Base-by-base conservation (phyloP, 2,329 filamentous ascomycete genomes). In the Xylaria sp. region DNA sequence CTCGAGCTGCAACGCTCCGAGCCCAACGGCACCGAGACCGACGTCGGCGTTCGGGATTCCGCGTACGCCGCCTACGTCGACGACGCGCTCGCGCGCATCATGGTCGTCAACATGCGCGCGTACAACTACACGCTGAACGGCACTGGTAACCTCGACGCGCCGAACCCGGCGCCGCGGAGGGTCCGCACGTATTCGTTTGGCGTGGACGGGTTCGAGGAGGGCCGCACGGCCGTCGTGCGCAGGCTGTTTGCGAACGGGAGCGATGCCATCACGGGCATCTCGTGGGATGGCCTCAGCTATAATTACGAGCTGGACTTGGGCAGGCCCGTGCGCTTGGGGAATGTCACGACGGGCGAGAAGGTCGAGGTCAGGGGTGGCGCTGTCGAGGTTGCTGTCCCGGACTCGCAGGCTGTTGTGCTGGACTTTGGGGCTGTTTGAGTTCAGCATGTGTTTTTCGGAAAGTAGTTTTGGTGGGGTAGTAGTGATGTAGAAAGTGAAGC, bases 261-360 rank as follows among this genome's bases (percentile, higher is more conserved):
- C 68, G 87, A 90, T 77, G 87, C 88, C 9, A 83, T 89, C 25
- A 85, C 84, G 0, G 88, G 87, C 0, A 84, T 90, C 49, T 85
- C 86, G 0, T 90, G 84, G 79, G 86, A 90, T 74, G 88, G 87
- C 1, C 82, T 79, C 73, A 90, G 85, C 68, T 91, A 88, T 69
- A 87, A 90, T 71, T 84, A 84, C 65, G 87, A 90, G 75, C 76
- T 90, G 56, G 81, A 84, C 11, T 70, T 79, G 3, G 88, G 87
- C 0, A 78, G 75, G 73, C 86, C 87, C 2, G 85, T 88, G 38
- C 74, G 81, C 63, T 70, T 89, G 75, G 63, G 67, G 0, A 90
- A 90, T 73, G 82, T 88, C 15, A 89, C 87, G 3, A 74, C 78
- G 3, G 84, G 81, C 0, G 85, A 88, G 78, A 81, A 31, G 27